Conservation (phyloP, 176 grass and related monocot genomes). For the Phoenix roebelenii region DNA sequence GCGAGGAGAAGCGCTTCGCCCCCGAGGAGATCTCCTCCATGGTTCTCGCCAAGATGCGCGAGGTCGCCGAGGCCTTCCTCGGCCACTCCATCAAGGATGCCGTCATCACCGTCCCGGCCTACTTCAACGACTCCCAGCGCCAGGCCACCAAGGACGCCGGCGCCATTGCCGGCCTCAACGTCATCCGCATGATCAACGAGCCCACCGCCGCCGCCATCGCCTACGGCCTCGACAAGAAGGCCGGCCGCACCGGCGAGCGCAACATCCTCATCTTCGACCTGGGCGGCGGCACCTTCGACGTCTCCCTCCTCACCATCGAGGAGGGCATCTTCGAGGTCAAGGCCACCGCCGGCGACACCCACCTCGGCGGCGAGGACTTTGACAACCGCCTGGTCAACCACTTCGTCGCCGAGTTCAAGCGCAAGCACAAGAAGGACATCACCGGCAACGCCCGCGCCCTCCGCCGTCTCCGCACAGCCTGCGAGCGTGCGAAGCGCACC, state of each 20-base stretch:
- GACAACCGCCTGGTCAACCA: no score
- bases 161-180: background rate
- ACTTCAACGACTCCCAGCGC: constrained; percentile 24
- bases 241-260: no score
- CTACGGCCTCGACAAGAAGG: no score
- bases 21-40: constrained; percentile 22
- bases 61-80: constrained; percentile 18
- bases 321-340: constrained; percentile 25
- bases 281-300: constrained; percentile 26
- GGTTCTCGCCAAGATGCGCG: constrained; percentile 23
- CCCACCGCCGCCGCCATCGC: no score
- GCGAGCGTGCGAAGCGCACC: constrained; percentile 13
- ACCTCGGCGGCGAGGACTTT: constrained; percentile 16
- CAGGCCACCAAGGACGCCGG: constrained; percentile 25
- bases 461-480: constrained; percentile 16
- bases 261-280: no score
- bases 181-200: no score
- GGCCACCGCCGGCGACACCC: constrained; percentile 18
- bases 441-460: constrained; percentile 18
- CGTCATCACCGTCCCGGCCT: constrained; percentile 14
- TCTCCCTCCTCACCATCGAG: constrained; percentile 22
- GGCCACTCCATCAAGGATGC: constrained; percentile 22
- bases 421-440: constrained; percentile 26
- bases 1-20: constrained; percentile 20
- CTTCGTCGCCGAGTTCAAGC: background rate